Base-by-base conservation (phyloP, 352 stramenopile genomes). In the Phytophthora pini region DNA sequence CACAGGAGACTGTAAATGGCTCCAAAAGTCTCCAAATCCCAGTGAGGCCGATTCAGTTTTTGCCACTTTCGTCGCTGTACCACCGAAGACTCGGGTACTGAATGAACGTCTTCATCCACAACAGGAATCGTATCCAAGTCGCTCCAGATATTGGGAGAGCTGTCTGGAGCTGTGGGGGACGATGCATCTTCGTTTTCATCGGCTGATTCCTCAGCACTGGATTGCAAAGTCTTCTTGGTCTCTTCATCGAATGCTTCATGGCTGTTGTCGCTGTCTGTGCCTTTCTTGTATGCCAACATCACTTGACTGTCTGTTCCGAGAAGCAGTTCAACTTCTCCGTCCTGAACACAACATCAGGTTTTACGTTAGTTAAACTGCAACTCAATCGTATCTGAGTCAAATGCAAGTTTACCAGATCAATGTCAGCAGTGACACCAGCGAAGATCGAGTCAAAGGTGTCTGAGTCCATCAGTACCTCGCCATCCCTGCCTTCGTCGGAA, bases 1-100 rank as follows among this genome's bases (percentile, higher is more conserved):
- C 72, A 84, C 4, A 80, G 50, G n/a, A 94, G 70, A 54, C 82
- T 90, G 72, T 92, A 94, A 64, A 94, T 82, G 32, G 73, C 59
- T 1, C 85, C 85, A 50, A 91, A 91, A 0, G 70, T 79, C 17
- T 89, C 65, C 32, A 94, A 52, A 40, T 82, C 53, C 79, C 80
- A 91, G 8, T 65, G 34, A 1, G 55, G 40, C 6, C 55, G 41
- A 1, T 67, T 31, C 27, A 87, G 29, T 36, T 69, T 56, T 7
- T 64, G 44, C 84, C 84, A 92, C 10, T 70, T 74, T 36, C 44
- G 56, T 53, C 64, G 44, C 26, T 43, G 56, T 22, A 41, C 24
- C 39, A 68, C 11, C 4, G 38, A 56, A 54, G 49, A 26, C 9
- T 38, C 32, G 4, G 40, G 9, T 13, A 24, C 15, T 17, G 44